Conservation (phyloP, 2,329 filamentous ascomycete species). For the Pseudocercospora eumusae region DNA sequence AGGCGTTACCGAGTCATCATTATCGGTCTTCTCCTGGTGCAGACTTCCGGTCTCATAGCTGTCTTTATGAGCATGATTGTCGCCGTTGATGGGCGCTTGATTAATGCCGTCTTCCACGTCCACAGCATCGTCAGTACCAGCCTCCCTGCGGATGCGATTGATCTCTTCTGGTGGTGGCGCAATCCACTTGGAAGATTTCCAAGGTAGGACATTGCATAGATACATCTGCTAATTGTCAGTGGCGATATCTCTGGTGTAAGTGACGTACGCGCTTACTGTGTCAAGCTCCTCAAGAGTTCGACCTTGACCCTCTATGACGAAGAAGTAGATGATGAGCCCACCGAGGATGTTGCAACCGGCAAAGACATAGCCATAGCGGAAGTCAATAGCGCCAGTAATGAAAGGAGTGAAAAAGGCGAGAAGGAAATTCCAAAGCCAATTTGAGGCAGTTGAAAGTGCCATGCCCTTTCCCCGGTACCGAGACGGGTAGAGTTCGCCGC, state of each 20-base stretch:
- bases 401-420: conserved; percentile 73
- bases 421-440: conserved; percentile 54
- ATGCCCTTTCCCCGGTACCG: conserved; percentile 51
- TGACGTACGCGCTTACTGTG: conserved; percentile 43
- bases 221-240: conserved; percentile 56
- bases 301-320: conserved; percentile 72
- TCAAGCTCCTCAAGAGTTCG: conserved; percentile 50
- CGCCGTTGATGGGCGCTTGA: neutral
- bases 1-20: neutral
- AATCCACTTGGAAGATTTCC: conserved; percentile 38
- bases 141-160: conserved; percentile 21
- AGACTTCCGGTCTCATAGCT: conserved; percentile 14
- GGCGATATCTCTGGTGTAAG: neutral
- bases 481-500: conserved; percentile 53
- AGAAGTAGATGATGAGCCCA: conserved; percentile 70
- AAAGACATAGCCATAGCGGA: conserved; percentile 74
- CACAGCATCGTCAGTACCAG: conserved; percentile 14
- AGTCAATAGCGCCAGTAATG: conserved; percentile 70
- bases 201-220: conserved; percentile 44
- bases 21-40: conserved; percentile 12
- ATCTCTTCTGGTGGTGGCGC: conserved; percentile 38
- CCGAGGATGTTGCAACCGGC: conserved; percentile 70
- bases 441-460: conserved; percentile 61
- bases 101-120: conserved; percentile 11
- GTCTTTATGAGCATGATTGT: neutral